These are phyloP conservation scores for Colletotrichum zoysiae DNA, from an alignment of 2,329 filamentous ascomycete species.

Conservation along the genomic window DNA sequence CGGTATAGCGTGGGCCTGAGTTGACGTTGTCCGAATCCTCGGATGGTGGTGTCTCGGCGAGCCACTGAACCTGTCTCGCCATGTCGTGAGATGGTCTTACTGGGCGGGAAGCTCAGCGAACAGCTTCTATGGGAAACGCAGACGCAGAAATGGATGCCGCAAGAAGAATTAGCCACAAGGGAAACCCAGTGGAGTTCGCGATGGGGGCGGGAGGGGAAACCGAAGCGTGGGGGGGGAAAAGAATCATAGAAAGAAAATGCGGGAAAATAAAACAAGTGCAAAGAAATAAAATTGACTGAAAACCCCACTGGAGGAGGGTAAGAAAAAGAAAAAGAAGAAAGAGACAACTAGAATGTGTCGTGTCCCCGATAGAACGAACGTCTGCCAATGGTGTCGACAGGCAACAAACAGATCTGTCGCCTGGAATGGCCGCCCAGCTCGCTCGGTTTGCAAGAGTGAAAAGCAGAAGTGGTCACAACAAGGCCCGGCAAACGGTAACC, in stretches of 20 bases:
- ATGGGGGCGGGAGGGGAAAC: background rate
- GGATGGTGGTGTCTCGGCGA: slow-evolving; percentile 38
- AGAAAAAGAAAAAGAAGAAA: background rate
- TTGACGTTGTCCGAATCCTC: slow-evolving; percentile 39
- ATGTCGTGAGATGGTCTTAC: slow-evolving; percentile 16
- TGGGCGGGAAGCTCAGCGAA: background rate
- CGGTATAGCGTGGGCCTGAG: slow-evolving; percentile 30
- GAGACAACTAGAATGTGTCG: background rate
- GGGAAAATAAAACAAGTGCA: background rate
- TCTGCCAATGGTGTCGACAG: background rate
- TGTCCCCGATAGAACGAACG: background rate
- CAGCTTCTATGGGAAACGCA: background rate
- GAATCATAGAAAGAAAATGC: background rate
- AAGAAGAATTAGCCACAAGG: background rate
- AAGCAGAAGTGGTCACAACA: background rate
- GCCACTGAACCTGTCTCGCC: slow-evolving; percentile 34
- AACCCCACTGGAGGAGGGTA: background rate
- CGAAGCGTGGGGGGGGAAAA: background rate
- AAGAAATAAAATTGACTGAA: background rate
- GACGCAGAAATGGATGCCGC: background rate
- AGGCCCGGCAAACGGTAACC: slow-evolving; percentile 3
- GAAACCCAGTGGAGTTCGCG: background rate
- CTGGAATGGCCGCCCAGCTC: background rate
- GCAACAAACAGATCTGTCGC: background rate
- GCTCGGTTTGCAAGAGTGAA: background rate